Evolutionary conservation across 2,329 filamentous ascomycete genomes (phyloP), one percentile per base, ranked within the genome.

Genomic region (Fusarium hostae): DNA sequence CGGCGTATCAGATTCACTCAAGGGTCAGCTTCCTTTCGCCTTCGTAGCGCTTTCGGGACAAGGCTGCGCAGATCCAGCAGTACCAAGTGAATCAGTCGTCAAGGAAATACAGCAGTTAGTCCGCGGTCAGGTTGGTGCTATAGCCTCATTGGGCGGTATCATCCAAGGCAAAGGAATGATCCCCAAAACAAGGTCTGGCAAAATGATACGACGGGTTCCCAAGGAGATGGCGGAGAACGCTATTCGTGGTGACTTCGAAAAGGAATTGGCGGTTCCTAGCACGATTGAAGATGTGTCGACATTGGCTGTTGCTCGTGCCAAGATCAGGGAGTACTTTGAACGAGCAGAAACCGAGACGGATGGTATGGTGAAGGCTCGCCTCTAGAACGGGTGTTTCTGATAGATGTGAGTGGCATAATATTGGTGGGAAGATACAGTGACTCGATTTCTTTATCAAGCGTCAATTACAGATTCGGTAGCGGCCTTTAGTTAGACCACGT

Each of bases 1-100:
- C 32, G 92, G 92, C 44, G 91, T 97, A 62, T 94, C 95, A 0
- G 95, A 98, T 77, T 81, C 89, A 0, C 85, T 97, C 45, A 98
- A 98, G 80, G 95, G 95, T 22, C 94, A 97, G 76, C 87, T 97
- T 9, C 95, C 95, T 0, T 97, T 98, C 77, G 95, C 94, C 13
- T 97, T 98, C 79, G 86, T 97, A 74, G 91, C 86, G 1, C 82
- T 86, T 22, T 83, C 82, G 5, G 78, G 79, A 3, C 75, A 85
- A 16, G 79, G 85, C 7, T 86, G 88, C 79, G 87, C 84, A 8
- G 73, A 80, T 4, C 86, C 85, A 12, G 88, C 87, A 13, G 80
- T 87, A 6, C 86, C 86, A 1, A 82, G 86, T 35, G 69, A 78
- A 4, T 62, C 81, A 47, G 76, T 89, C 10, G 79, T 80, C 20